Percentiles rank a stretch among this genome's conserved stretches.
Evolutionary conservation across 768 basidiomycete genomes (phyloP).

Genomic region (Mycena galopus): DNA sequence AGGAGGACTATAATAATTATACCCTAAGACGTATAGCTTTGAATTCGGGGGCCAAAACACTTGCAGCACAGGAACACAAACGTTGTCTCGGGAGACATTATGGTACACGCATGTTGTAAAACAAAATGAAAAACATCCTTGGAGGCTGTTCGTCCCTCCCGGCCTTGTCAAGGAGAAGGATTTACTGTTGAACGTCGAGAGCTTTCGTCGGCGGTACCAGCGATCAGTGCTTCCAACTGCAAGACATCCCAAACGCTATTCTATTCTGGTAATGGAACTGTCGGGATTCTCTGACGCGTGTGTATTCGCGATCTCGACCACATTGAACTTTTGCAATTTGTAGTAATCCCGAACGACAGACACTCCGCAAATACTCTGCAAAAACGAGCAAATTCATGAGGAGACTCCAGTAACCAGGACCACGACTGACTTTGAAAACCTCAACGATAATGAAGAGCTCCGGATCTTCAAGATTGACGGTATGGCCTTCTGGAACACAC

Average conservation of each 20-base stretch:
- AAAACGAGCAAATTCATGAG: background rate
- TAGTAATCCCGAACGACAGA: constrained; percentile 83
- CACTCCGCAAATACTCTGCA: constrained; percentile 82
- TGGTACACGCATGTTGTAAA: too few species aligned
- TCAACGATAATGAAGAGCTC: constrained; percentile 84
- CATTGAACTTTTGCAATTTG: constrained; percentile 80
- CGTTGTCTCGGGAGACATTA: too few species aligned
- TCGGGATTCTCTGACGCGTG: background rate
- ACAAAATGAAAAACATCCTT: too few species aligned
- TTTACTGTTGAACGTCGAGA: background rate
- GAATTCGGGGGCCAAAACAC: too few species aligned
- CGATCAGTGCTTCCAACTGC: background rate
- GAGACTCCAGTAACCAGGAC: background rate
- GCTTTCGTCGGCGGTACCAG: too few species aligned
- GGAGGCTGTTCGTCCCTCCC: too few species aligned
- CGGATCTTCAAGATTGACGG: constrained; percentile 76
- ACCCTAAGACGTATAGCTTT: too few species aligned
- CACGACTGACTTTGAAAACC: constrained; percentile 79
- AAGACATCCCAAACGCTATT: background rate
- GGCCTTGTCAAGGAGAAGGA: too few species aligned
- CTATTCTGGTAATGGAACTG: constrained; percentile 3
- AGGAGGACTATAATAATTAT: too few species aligned
- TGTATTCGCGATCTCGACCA: constrained; percentile 74
- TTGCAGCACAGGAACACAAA: too few species aligned
- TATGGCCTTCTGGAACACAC: constrained; percentile 77